Base-by-base conservation (phyloP, 2,329 filamentous ascomycete genomes). In the Clonostachys rhizophaga region DNA sequence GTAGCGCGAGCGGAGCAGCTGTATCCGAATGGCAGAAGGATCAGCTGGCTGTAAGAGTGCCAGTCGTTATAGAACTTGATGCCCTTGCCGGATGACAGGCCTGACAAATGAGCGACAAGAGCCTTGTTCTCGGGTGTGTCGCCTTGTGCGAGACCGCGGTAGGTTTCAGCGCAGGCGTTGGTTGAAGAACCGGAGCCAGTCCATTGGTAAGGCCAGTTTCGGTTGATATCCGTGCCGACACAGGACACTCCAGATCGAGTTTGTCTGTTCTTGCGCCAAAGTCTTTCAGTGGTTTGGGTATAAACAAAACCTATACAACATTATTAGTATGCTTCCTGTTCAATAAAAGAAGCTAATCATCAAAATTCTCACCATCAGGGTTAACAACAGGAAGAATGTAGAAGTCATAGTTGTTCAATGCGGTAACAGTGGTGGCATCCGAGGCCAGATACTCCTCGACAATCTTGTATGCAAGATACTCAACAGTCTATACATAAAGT, bases 371-470 rank as follows among this genome's bases (percentile, higher is more conserved):
- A 76, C 75, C 79, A 48, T 84, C 81, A 0, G 79, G 79, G 55
- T 85, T 84, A 14, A 81, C 78, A 17, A 84, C 64, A 3, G 81
- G 81, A 50, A 84, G 72, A 53, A 87, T 74, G 60, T 83, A 86
- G 54, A 83, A 83, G 63, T 87, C 84, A 56, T 82, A 84, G 45
- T 71, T 77, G 60, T 85, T 72, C 18, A 86, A 69, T 44, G 78
- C 46, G 30, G 46, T 24, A 14, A 40, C 44, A 18, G 47, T 34
- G 20, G 46, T 34, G 18, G 40, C 24, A 36, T 50, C 49, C 30
- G 45, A 46, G 34, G 16, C 30, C 9, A 35, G 49, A 42, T 48
- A 71, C 1, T 62, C 58, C 39, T 61, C 67, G 36, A 74, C 58
- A 3, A 83, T 64, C 13, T 68, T 60, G 50, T 71, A 72, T 7